Base-by-base conservation (phyloP, 2,329 filamentous ascomycete species). In the Periconia macrospinosa region DNA sequence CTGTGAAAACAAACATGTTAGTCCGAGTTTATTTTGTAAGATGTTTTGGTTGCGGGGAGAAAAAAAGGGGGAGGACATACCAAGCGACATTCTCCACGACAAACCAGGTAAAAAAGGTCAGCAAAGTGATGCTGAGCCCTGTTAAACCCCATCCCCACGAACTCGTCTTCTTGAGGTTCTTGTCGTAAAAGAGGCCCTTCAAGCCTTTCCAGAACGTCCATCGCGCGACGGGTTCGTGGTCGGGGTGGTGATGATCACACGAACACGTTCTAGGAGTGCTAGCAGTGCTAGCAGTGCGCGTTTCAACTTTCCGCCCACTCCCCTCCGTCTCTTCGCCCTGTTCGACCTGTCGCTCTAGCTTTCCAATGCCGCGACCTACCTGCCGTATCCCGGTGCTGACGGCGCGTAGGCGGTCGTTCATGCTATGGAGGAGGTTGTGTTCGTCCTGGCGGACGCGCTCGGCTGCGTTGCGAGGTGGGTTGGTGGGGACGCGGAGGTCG, bases 71-170 rank as follows among this genome's bases (percentile, higher is more conserved):
- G 37, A 52, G 49, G 17, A 64, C 69, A 43, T 68, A 74, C 71
- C 78, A 80, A 65, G 82, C 76, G 35, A 74, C 65, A 30, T 73
- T 73, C 66, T 83, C 81, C 41, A 75, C 64, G 30, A 80, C 59
- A 61, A 78, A 80, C 81, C 81, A 86, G 37, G 71, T 59, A 17
- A 79, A 63, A 17, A 77, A 69, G 8, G 74, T 19, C 1, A 81
- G 54, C 13, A 76, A 63, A 27, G 73, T 54, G 67, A 77, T 70
- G 41, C 75, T 74, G 5, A 78, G 58, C 48, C 68, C 65, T 13
- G 78, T 79, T 7, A 76, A 56, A 15, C 70, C 67, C 51, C 72
- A 59, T 2, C 62, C 57, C 15, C 54, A 57, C 19, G 11, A 14
- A 37, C 65, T 54, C 13, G 50, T 50, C 1, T 55, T 54, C 46